Percentiles rank a stretch among this genome's conserved stretches.
Evolutionary conservation across 1,139 yeast genomes (phyloP).

Genomic region (Saccharomyces hybrid): DNA sequence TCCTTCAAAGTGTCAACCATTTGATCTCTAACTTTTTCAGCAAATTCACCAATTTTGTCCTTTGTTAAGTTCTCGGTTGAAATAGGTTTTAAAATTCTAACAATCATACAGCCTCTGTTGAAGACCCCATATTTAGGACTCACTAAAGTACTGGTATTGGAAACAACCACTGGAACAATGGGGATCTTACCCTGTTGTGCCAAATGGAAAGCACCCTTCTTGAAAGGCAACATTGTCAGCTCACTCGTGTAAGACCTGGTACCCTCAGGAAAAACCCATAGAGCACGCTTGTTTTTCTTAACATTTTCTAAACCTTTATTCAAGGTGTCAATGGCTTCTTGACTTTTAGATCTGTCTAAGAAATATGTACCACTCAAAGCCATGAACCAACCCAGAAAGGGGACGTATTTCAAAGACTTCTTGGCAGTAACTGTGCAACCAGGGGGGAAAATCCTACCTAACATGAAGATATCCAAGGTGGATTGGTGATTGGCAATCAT

Average conservation of each 20-base stretch:
- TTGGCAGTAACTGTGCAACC: constrained; percentile 93
- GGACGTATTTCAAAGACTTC: constrained; percentile 70
- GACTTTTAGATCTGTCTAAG: constrained; percentile 74
- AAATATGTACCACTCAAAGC: constrained; percentile 82
- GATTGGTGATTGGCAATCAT: constrained; percentile 88
- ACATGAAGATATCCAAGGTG: constrained; percentile 69
- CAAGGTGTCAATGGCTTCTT: constrained; percentile 66
- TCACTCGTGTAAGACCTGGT: constrained; percentile 72
- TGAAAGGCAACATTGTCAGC: constrained; percentile 74
- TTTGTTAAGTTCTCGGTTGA: constrained; percentile 49
- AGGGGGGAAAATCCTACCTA: constrained; percentile 79
- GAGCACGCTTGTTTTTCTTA: constrained; percentile 53
- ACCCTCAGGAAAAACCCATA: constrained; percentile 92
- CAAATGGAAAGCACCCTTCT: constrained; percentile 95
- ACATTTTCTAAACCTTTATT: constrained; percentile 58
- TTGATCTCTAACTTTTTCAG: constrained; percentile 34
- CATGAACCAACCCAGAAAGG: constrained; percentile 98
- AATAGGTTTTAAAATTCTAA: constrained; percentile 63
- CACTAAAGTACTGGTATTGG: constrained; percentile 73
- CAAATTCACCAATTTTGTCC: constrained; percentile 51
- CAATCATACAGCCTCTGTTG: constrained; percentile 56
- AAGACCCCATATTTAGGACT: constrained; percentile 49
- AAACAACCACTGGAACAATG: constrained; percentile 75
- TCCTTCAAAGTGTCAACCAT: constrained; percentile 37
- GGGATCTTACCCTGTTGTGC: constrained; percentile 92